Evolutionary conservation across 352 stramenopile genomes (phyloP).

Genomic region (Globisporangium echinulatum): DNA sequence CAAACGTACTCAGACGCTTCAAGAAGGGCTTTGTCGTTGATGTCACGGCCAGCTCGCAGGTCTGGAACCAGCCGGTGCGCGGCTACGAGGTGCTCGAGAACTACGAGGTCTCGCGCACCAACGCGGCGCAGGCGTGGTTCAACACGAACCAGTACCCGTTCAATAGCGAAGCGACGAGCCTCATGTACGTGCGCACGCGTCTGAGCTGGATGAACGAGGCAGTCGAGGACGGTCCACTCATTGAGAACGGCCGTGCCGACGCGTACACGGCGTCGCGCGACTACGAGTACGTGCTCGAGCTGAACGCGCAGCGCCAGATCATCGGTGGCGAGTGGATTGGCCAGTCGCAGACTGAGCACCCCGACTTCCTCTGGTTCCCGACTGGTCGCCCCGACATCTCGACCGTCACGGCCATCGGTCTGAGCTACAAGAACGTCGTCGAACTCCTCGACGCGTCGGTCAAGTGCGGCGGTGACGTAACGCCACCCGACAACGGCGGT

Average conservation of each 20-base stretch:
- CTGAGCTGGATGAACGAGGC: constrained; percentile 37
- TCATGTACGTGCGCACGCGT: constrained; percentile 36
- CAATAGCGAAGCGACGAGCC: constrained; percentile 30
- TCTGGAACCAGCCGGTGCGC: constrained; percentile 63
- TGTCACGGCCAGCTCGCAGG: constrained; percentile 11
- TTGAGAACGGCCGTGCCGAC: constrained; percentile 5
- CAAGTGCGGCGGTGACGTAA: background rate
- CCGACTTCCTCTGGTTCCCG: constrained; percentile 15
- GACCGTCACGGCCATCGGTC: constrained; percentile 4
- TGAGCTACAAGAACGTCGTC: constrained; percentile 10
- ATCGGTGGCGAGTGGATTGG: constrained; percentile 17
- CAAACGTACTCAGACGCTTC: constrained; percentile 8
- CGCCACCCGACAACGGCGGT: no score
- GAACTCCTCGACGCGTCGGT: constrained; percentile 7
- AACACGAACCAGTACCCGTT: constrained; percentile 40
- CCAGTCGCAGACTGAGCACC: constrained; percentile 11
- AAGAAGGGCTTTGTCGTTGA: constrained; percentile 11
- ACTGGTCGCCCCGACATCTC: background rate
- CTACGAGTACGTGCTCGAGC: constrained; percentile 16
- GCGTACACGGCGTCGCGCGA: constrained; percentile 5
- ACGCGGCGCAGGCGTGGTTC: constrained; percentile 32
- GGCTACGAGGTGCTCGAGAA: constrained; percentile 27
- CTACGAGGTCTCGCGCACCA: constrained; percentile 23
- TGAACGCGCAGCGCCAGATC: constrained; percentile 11
- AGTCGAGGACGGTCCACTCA: constrained; percentile 9